phyloP scores from a whole-genome alignment of 768 basidiomycete genomes.

The Cystofilobasidium capitatum region DNA sequence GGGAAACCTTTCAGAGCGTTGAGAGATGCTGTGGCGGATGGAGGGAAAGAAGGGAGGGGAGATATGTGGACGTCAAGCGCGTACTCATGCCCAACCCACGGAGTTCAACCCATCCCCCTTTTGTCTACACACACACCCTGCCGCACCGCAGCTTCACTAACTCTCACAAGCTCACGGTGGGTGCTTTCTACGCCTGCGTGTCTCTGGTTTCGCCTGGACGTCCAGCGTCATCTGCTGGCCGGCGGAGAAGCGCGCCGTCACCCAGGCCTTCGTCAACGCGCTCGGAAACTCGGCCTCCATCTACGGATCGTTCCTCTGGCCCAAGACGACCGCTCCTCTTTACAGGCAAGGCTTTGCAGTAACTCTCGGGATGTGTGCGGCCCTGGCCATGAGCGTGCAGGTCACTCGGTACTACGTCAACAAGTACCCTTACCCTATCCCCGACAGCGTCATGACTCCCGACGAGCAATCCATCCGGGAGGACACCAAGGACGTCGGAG shows the following conservation, averaged over 20 bases:
- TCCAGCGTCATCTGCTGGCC: slow-evolving; percentile 37
- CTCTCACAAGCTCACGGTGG: no score
- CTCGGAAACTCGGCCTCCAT: slow-evolving; percentile 31
- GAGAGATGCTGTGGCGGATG: no score
- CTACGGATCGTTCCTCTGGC: slow-evolving; percentile 40
- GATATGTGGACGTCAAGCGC: no score
- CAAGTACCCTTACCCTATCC: slow-evolving; percentile 33
- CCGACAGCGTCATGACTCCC: slow-evolving; percentile 11
- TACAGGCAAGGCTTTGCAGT: slow-evolving; percentile 38
- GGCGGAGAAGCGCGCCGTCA: slow-evolving; percentile 37
- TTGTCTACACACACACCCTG: no score
- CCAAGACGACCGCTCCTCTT: slow-evolving; percentile 33
- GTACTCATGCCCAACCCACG: no score
- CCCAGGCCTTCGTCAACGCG: slow-evolving; percentile 38
- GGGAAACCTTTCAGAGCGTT: no score
- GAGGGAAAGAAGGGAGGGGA: no score
- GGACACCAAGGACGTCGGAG: neutral
- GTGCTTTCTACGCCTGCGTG: slow-evolving; percentile 35
- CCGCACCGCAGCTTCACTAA: no score
- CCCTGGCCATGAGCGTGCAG: slow-evolving; percentile 31
- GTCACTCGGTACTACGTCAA: slow-evolving; percentile 32
- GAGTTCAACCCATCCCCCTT: no score
- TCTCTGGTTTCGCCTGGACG: slow-evolving; percentile 38
- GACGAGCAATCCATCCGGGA: neutral
- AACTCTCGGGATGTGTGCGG: slow-evolving; percentile 34